Evolutionary conservation across 495 filamentous ascomycete species (phyloP).

Genomic region (Clohesyomyces aquaticus): DNA sequence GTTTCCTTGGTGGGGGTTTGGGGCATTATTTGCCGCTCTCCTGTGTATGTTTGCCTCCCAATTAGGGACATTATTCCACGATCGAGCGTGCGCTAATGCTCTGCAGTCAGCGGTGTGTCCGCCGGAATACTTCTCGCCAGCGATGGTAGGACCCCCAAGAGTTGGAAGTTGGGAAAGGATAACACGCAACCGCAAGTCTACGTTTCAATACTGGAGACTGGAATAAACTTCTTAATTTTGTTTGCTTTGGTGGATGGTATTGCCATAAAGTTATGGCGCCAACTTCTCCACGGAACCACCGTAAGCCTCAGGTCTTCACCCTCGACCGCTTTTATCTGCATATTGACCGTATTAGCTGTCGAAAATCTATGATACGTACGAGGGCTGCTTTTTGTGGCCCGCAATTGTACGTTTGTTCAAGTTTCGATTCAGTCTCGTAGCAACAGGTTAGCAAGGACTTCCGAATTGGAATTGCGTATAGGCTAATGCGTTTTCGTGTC

Average conservation of each 20-base stretch:
- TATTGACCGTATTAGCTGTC: slow-evolving; percentile 18
- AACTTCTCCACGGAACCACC: slow-evolving; percentile 18
- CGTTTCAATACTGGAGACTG: slow-evolving; percentile 22
- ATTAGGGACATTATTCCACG: background rate
- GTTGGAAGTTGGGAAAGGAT: slow-evolving; percentile 26
- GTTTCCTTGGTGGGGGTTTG: slow-evolving; percentile 34
- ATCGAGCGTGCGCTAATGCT: slow-evolving; percentile 11
- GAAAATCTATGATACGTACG: slow-evolving; percentile 23
- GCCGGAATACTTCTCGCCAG: slow-evolving; percentile 29
- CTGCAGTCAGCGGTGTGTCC: slow-evolving; percentile 29
- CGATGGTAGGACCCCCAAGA: slow-evolving; percentile 7
- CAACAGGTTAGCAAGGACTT: slow-evolving; percentile 20
- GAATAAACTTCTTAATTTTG: slow-evolving; percentile 31
- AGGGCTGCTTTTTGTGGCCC: slow-evolving; percentile 17
- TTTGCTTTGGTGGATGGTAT: slow-evolving; percentile 25
- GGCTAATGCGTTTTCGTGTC: too few relatives aligned
- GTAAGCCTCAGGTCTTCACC: slow-evolving; percentile 6
- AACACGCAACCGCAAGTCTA: slow-evolving; percentile 34
- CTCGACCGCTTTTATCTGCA: background rate
- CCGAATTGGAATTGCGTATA: background rate
- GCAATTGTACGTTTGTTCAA: slow-evolving; percentile 17
- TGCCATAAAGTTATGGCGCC: slow-evolving; percentile 29
- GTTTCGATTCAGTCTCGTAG: slow-evolving; percentile 28
- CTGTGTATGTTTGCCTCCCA: slow-evolving; percentile 19
- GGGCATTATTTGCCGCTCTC: slow-evolving; percentile 21